Percentiles rank a stretch among this genome's conserved stretches.
Evolutionary conservation across 306 rosid species (phyloP).

Genomic region (Prunus davidiana): DNA sequence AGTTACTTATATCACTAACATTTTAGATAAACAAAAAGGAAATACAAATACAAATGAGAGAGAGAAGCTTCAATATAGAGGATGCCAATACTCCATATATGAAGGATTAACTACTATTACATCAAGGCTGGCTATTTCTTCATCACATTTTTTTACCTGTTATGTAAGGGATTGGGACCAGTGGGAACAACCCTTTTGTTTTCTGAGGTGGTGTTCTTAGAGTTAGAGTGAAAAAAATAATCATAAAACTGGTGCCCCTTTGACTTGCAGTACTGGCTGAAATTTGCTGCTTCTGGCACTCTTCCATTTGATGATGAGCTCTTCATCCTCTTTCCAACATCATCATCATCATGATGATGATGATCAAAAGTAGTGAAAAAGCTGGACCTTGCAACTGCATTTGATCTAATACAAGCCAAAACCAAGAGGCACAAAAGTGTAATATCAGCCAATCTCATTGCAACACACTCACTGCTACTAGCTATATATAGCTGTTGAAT

Average conservation of each 20-base stretch:
- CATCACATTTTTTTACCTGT: constrained; percentile 41
- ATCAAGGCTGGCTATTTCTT: neutral
- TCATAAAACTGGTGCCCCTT: constrained; percentile 24
- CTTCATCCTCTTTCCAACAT: constrained; percentile 21
- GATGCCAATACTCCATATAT: constrained; percentile 7
- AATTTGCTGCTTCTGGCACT: constrained; percentile 10
- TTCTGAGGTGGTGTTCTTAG: constrained; percentile 35
- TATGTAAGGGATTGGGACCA: constrained; percentile 88
- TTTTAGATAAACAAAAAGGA: neutral
- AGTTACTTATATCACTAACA: neutral
- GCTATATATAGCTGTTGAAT: too few species aligned
- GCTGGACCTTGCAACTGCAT: constrained; percentile 26
- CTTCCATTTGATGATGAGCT: constrained; percentile 15
- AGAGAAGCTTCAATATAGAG: neutral
- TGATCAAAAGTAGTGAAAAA: neutral
- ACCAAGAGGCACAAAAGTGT: constrained; percentile 42
- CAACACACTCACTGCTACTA: neutral
- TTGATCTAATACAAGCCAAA: constrained; percentile 37
- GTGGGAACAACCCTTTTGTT: constrained; percentile 80
- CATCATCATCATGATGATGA: neutral
- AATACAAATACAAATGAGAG: neutral
- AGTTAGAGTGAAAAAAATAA: constrained; percentile 31
- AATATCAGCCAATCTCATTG: constrained; percentile 21
- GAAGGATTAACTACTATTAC: constrained; percentile 5
- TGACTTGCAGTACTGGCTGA: constrained; percentile 29